Conservation (phyloP, 2,329 filamentous ascomycete species). For the Parascedosporium putredinis region DNA sequence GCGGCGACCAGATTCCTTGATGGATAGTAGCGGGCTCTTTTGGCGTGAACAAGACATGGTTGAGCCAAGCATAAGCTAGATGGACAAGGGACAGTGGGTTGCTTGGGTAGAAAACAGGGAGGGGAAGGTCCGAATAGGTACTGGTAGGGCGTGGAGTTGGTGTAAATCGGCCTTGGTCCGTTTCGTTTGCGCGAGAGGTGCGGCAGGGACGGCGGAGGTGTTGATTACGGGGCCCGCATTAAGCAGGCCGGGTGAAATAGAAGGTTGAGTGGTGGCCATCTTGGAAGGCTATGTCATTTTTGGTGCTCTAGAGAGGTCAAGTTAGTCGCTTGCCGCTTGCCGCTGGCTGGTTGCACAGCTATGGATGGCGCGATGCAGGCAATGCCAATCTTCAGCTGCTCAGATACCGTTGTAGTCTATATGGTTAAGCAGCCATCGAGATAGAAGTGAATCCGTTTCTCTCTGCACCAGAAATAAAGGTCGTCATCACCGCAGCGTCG, state of each 20-base stretch:
- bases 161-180: conserved; percentile 30
- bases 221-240: conserved; percentile 11
- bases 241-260: conserved; percentile 12
- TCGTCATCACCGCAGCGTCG: conserved; percentile 47
- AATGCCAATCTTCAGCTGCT: conserved; percentile 27
- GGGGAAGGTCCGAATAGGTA: conserved; percentile 74
- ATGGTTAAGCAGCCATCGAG: conserved; percentile 52
- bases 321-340: too few relatives aligned
- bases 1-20: conserved; percentile 67
- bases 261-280: conserved; percentile 31
- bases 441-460: conserved; percentile 46
- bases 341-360: too few relatives aligned
- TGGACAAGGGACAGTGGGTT: conserved; percentile 85
- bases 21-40: conserved; percentile 56
- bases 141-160: conserved; percentile 71
- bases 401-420: conserved; percentile 99
- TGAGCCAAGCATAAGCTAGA: conserved; percentile 66
- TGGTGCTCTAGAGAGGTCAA: neutral
- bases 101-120: conserved; percentile 81
- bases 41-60: conserved; percentile 57
- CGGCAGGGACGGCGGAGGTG: conserved; percentile 14
- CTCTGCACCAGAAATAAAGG: conserved; percentile 39
- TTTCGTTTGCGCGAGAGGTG: conserved; percentile 12
- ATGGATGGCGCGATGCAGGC: too few relatives aligned
- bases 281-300: conserved; percentile 33